Percentiles rank a stretch among this genome's conserved stretches.
Conservation (phyloP, 192 early-diverging fungal genomes). For the Linnemannia exigua region DNA sequence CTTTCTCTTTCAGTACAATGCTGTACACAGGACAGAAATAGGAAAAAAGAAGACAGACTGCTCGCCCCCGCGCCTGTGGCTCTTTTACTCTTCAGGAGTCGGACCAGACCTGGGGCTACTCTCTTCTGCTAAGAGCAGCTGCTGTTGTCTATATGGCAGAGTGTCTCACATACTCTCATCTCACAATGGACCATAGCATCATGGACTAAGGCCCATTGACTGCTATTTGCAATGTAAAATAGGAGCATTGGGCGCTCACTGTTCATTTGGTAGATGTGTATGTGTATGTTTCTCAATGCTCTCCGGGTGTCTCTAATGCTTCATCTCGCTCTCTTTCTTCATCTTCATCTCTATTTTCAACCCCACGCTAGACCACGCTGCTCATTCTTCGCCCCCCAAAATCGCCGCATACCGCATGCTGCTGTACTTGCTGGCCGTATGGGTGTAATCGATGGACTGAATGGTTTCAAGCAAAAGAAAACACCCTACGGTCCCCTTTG, state of each 20-base stretch:
- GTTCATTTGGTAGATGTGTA: not conserved
- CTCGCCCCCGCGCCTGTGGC: constrained; percentile 4
- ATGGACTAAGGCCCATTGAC: too few relatives aligned
- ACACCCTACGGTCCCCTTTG: too few relatives aligned
- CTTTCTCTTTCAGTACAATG: not conserved
- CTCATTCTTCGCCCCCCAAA: not conserved
- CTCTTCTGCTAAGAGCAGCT: not conserved
- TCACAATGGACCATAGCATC: not conserved
- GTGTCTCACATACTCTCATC: not conserved
- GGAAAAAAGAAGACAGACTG: not conserved
- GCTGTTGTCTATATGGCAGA: not conserved
- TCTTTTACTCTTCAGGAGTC: not conserved
- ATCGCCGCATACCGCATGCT: not conserved
- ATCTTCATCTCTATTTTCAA: not conserved
- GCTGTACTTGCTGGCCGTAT: too few relatives aligned
- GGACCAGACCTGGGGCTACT: not conserved
- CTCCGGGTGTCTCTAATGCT: not conserved
- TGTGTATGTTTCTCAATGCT: constrained; percentile 3
- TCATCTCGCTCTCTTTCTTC: not conserved
- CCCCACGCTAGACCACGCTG: constrained; percentile 1
- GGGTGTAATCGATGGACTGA: too few relatives aligned
- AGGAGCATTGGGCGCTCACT: not conserved
- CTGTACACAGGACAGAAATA: too few relatives aligned
- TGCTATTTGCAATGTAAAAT: not conserved
- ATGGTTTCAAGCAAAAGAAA: too few relatives aligned